Conservation (phyloP, 805 yeast species). For the Yarrowia divulgata region DNA sequence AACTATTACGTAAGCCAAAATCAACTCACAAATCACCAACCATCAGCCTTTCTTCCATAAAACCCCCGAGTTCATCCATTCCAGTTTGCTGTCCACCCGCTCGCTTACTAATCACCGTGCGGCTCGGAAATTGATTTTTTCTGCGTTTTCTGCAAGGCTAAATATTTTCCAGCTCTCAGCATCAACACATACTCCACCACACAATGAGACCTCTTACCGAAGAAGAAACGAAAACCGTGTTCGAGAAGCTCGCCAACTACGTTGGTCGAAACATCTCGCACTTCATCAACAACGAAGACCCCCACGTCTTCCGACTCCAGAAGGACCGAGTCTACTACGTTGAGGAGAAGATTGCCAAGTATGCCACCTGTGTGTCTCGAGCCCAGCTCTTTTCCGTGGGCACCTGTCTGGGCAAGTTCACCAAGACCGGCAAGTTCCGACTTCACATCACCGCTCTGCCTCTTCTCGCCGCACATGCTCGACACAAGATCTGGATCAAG, state of each 20-base stretch:
- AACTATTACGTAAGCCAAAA: too few relatives aligned
- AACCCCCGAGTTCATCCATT: too few relatives aligned
- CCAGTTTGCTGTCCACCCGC: too few relatives aligned
- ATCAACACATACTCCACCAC: slow-evolving; percentile 16
- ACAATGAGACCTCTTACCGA: slow-evolving; percentile 93
- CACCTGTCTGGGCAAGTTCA: slow-evolving; percentile 92
- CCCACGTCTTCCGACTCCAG: slow-evolving; percentile 94
- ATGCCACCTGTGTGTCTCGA: slow-evolving; percentile 91
- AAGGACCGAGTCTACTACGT: slow-evolving; percentile 97
- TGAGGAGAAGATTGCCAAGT: slow-evolving; percentile 73
- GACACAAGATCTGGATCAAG: slow-evolving; percentile 95
- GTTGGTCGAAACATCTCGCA: slow-evolving; percentile 94
- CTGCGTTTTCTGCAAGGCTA: slow-evolving; percentile 38
- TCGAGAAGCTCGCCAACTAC: slow-evolving; percentile 94
- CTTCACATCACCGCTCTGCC: slow-evolving; percentile 91
- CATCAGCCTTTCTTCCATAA: too few relatives aligned
- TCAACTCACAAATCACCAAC: too few relatives aligned
- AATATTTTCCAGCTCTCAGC: slow-evolving; percentile 24
- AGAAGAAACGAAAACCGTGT: slow-evolving; percentile 94
- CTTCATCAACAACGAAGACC: slow-evolving; percentile 85
- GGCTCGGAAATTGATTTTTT: slow-evolving; percentile 27
- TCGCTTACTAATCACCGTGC: slow-evolving; percentile 13
- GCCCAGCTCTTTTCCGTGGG: slow-evolving; percentile 91
- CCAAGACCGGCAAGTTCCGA: slow-evolving; percentile 96
- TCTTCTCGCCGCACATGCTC: slow-evolving; percentile 83